Evolutionary conservation across 352 stramenopile genomes (phyloP).

Genomic region (Blastocystis sp.): DNA sequence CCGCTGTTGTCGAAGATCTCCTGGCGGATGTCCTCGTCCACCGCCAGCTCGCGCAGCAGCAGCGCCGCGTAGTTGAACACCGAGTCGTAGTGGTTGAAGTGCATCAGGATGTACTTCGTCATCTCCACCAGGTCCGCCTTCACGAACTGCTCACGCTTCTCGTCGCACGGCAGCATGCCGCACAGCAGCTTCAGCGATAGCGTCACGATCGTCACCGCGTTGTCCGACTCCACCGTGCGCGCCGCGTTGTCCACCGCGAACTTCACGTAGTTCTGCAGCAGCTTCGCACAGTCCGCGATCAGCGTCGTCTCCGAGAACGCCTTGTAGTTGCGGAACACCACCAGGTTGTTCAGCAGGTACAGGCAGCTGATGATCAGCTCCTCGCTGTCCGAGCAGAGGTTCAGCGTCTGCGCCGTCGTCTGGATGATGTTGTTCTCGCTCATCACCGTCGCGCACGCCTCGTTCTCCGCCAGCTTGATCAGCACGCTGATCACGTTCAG

Average conservation of each 20-base stretch:
- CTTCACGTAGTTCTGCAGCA: conserved; percentile 56
- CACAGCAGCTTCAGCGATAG: conserved; percentile 63
- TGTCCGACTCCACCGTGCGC: conserved; percentile 10
- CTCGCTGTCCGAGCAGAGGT: conserved; percentile 24
- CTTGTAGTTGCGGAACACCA: conserved; percentile 41
- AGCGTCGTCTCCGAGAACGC: conserved; percentile 58
- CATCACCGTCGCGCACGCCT: conserved; percentile 59
- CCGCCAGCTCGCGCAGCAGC: conserved; percentile 57
- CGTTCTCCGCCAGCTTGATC: conserved; percentile 66
- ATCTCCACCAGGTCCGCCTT: conserved; percentile 53
- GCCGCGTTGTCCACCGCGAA: conserved; percentile 33
- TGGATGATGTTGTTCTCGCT: conserved; percentile 56
- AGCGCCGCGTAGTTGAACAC: conserved; percentile 64
- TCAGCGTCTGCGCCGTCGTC: conserved; percentile 59
- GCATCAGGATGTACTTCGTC: conserved; percentile 67
- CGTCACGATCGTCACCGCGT: conserved; percentile 52
- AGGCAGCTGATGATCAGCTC: conserved; percentile 54
- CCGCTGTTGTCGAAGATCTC: conserved; percentile 68
- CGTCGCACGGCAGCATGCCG: conserved; percentile 45
- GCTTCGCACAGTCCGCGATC: conserved; percentile 46
- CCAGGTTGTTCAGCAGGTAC: conserved; percentile 63
- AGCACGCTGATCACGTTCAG: conserved; percentile 68
- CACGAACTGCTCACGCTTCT: conserved; percentile 38
- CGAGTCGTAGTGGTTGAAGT: conserved; percentile 54
- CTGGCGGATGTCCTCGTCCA: conserved; percentile 58